Percentiles rank a stretch among this genome's conserved stretches.
These are phyloP conservation scores for Mortierella sp. DNA, from an alignment of 371 early-diverging fungal species.

Conservation along the genomic window DNA sequence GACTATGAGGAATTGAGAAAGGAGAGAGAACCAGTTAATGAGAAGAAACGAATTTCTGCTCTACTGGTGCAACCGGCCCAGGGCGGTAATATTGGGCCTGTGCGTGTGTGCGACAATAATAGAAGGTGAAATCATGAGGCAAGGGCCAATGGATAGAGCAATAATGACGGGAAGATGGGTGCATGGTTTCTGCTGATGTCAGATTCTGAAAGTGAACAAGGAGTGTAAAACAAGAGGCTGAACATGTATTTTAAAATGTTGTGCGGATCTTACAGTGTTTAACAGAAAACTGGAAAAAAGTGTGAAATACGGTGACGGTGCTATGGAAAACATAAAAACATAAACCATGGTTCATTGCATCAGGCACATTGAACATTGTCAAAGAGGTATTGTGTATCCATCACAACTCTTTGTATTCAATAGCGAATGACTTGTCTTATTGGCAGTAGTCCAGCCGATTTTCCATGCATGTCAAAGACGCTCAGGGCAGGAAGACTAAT, in stretches of 20 bases:
- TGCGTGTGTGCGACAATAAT: neutral
- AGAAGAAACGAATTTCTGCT: neutral
- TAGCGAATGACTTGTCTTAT: neutral
- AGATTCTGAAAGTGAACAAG: neutral
- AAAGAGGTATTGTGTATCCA: neutral
- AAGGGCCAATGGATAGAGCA: neutral
- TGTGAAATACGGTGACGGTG: too few relatives aligned
- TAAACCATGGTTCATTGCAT: neutral
- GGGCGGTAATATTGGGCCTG: neutral
- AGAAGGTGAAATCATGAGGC: neutral
- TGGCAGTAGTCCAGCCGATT: neutral
- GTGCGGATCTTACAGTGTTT: too few relatives aligned
- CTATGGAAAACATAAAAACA: neutral
- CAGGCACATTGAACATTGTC: neutral
- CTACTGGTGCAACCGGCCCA: neutral
- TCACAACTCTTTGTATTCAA: neutral
- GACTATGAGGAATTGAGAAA: neutral
- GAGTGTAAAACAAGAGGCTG: too few relatives aligned
- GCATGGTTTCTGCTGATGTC: neutral
- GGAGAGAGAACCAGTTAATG: neutral
- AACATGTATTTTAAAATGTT: too few relatives aligned
- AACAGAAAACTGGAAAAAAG: too few relatives aligned
- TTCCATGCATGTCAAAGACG: neutral
- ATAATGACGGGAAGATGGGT: neutral
- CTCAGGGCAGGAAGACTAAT: slow-evolving; percentile 6